Conservation (phyloP, 2,329 filamentous ascomycete species). For the Cladophialophora chaetospira region DNA sequence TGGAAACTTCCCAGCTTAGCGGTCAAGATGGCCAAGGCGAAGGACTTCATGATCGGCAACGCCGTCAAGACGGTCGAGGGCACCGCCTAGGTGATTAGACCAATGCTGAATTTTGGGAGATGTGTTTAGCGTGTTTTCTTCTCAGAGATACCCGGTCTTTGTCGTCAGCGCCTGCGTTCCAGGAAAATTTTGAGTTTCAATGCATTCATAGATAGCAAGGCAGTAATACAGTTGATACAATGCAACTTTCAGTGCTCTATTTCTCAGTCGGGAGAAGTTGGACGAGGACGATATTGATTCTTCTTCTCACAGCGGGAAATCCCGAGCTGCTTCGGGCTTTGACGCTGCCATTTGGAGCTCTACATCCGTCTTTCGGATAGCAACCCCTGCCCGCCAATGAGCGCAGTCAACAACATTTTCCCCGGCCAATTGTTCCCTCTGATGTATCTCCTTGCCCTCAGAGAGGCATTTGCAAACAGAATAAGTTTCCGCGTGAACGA, state of each 20-base stretch:
- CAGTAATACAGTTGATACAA: no score
- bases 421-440: constrained; percentile 8
- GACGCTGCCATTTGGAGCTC: no score
- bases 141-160: constrained; percentile 28
- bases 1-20: constrained; percentile 42
- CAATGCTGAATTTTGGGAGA: not conserved
- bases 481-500: not conserved
- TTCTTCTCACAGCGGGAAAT: no score
- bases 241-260: no score
- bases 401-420: not conserved
- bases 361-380: not conserved
- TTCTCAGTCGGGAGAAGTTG: no score
- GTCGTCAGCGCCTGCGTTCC: constrained; percentile 1
- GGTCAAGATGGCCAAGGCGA: constrained; percentile 42
- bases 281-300: no score
- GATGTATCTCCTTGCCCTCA: not conserved
- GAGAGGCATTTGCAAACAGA: not conserved
- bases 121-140: constrained; percentile 14
- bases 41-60: constrained; percentile 40
- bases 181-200: constrained; percentile 6
- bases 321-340: no score
- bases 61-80: constrained; percentile 33
- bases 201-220: constrained; percentile 7
- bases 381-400: constrained; percentile 1
- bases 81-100: constrained; percentile 24